Conservation (phyloP, 257 asterid species). For the Orobanche coerulescens region DNA sequence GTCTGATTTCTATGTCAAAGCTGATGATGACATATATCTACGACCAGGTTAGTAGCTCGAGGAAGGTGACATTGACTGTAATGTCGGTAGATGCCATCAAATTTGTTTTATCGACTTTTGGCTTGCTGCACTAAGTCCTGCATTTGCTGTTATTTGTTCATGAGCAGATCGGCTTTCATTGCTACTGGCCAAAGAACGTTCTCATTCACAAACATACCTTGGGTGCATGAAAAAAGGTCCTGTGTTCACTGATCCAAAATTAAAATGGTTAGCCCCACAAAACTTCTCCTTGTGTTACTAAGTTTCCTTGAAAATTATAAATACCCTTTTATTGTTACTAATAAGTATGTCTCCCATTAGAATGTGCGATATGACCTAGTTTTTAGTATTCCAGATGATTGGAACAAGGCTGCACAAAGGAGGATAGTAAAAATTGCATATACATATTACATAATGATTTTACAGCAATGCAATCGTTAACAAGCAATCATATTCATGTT, state of each 20-base stretch:
- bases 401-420: slow-evolving; percentile 12
- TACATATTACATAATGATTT: neutral
- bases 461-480: neutral
- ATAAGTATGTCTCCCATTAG: neutral
- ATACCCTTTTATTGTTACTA: neutral
- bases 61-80: slow-evolving; percentile 11
- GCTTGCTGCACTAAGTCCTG: slow-evolving; percentile 14
- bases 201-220: slow-evolving; percentile 90
- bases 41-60: slow-evolving; percentile 62
- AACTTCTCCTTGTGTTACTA: slow-evolving; percentile 14
- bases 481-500: neutral
- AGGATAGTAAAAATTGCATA: slow-evolving; percentile 9
- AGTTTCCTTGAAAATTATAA: neutral
- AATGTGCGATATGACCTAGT: neutral
- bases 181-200: slow-evolving; percentile 90
- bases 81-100: neutral
- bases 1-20: slow-evolving; percentile 91
- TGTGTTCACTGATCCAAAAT: slow-evolving; percentile 86
- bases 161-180: slow-evolving; percentile 79
- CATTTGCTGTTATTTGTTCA: slow-evolving; percentile 22
- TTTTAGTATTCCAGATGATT: slow-evolving; percentile 2
- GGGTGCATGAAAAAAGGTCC: slow-evolving; percentile 99
- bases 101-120: slow-evolving; percentile 4
- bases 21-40: slow-evolving; percentile 94
- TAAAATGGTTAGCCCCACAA: slow-evolving; percentile 70